Evolutionary conservation across 306 rosid species (phyloP).

Genomic region (Castanospermum australe): DNA sequence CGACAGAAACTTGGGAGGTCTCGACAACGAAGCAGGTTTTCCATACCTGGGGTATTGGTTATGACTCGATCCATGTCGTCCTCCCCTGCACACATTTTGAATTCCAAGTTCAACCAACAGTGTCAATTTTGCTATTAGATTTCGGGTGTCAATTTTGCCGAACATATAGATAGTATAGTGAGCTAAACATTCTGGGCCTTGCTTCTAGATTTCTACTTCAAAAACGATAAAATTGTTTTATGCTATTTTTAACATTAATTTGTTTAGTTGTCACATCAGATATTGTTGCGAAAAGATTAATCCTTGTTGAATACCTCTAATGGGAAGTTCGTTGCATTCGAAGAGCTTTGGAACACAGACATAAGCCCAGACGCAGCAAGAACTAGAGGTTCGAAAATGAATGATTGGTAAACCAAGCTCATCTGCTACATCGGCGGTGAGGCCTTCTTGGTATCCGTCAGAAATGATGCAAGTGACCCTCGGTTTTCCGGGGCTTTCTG

Average conservation of each 20-base stretch:
- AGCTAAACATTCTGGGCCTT: too few relatives aligned
- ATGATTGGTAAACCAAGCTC: conserved; percentile 35
- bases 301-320: conserved; percentile 32
- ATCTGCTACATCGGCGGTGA: conserved; percentile 30
- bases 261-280: too few relatives aligned
- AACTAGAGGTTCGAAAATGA: conserved; percentile 42
- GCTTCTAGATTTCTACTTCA: too few relatives aligned
- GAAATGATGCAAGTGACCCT: conserved; percentile 36
- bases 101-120: too few relatives aligned
- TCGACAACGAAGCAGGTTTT: conserved; percentile 43
- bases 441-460: conserved; percentile 30
- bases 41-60: conserved; percentile 43
- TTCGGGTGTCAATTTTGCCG: too few relatives aligned
- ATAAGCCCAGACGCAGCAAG: conserved; percentile 49
- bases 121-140: too few relatives aligned
- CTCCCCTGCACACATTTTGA: too few relatives aligned
- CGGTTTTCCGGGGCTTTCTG: neutral
- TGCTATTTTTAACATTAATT: too few relatives aligned
- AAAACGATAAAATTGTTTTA: too few relatives aligned
- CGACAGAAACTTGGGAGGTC: conserved; percentile 54
- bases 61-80: conserved; percentile 62
- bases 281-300: neutral
- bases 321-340: conserved; percentile 42
- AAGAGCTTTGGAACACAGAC: conserved; percentile 31
- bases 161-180: too few relatives aligned